Base-by-base conservation (phyloP, 805 yeast species). In the Candida insectalens region DNA sequence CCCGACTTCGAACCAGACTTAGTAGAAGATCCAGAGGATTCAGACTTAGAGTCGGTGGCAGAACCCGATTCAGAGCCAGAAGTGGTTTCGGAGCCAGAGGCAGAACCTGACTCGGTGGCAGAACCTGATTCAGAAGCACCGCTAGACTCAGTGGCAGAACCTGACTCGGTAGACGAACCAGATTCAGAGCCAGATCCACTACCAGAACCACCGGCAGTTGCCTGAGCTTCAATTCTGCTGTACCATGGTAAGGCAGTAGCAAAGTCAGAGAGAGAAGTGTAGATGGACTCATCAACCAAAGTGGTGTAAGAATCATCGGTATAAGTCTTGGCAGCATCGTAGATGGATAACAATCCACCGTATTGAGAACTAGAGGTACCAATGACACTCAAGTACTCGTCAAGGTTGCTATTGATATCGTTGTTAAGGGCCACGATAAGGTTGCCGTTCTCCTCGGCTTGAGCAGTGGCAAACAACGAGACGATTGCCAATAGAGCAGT, bases 301-400 rank as follows among this genome's bases (percentile, higher is more conserved):
- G 69, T 63, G 29, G 69, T 65, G 50, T 62, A 65, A n/a, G 65
- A 51, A 33, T 62, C 57, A 45, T 65, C 67, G 8, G 63, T 64
- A 49, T 63, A 65, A 29, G 68, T 64, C 21, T 43, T 45, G 23
- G 55, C 59, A 20, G 44, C 42, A 28, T 42, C 28, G 29, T 62
- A 63, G 34, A 62, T 46, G 12, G 47, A 32, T 7, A 64, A 44
- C 30, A 64, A 48, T 10, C 41, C 54, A 27, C 49, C 55, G 9
- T 22, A n/a, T 14, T 36, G 44, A 14, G 34, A 31, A 10, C 51
- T 37, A 23, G 60, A 53, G 6, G 54, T 50, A 19, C 42, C 51
- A 32, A 60, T 44, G 38, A 45, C 59, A 32, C 53, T 40, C 14
- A 63, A 27, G 43, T 64, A 63, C 17, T 62, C 51, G 22, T 36